Evolutionary conservation across 805 yeast species (phyloP), one percentile per base, ranked within the genome.

Genomic region (Candida boleticola): DNA sequence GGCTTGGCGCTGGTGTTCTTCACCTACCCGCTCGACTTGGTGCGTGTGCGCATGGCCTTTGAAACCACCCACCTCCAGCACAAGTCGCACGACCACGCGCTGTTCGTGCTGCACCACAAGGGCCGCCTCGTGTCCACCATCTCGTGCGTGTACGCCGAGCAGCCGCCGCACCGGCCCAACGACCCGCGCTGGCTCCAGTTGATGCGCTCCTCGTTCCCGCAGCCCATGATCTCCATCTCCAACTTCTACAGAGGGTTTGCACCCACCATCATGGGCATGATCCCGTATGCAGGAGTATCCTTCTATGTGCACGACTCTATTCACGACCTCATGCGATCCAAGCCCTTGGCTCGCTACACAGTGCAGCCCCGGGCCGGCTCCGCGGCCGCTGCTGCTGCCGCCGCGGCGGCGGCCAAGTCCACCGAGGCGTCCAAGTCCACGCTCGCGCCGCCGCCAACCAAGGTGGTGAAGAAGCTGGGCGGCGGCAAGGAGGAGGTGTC

Each of bases 221-320:
- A 50, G 45, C 40, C 51, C 13, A 36, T 68, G 3, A 54, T 64
- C 5, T 61, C 75, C 4, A 43, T 77, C 10, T 65, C 78, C 40
- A 92, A 90, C 66, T 93, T 90, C 61, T 93, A 92, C 65, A 74
- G 97, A 44, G 99, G 99, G 2, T 93, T 92, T 63, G 78, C 85
- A 5, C 96, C 99, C 16, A 93, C 99, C 0, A 82, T 93, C 35
- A 54, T 90, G 31, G 99, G 99, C 9, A 90, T 93, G 95, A 74
- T 93, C 18, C 99, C 99, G 1, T 93, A 93, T 60, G 99, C 99
- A 1, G 99, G 99, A 9, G 97, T 92, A 3, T 87, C 97, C 3
- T 93, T 93, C 57, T 86, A 89, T 66, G 86, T 96, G 3, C 98
- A 93, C 63, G 99, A 93, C 66, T 60, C 82, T 43, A 72, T 90